Evolutionary conservation across 768 basidiomycete genomes (phyloP).

Genomic region (Naganishia vaughanmartiniae): DNA sequence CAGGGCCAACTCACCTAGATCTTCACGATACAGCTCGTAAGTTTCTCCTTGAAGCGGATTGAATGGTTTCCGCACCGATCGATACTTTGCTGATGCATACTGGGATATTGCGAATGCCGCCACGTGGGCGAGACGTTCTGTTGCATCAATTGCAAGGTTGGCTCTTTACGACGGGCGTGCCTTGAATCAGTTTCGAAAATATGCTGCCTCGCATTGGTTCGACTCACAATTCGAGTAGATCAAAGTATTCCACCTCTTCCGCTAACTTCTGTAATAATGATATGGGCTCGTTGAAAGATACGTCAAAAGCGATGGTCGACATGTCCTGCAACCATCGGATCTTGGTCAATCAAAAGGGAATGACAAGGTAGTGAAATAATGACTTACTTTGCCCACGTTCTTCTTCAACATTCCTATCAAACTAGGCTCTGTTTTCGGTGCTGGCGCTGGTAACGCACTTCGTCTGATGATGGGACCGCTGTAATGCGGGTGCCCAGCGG

Average conservation of each 20-base stretch:
- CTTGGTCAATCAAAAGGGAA: neutral
- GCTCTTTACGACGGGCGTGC: neutral
- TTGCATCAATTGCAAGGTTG: constrained; percentile 62
- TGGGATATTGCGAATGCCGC: constrained; percentile 81
- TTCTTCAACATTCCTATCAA: constrained; percentile 28
- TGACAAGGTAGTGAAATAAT: too few relatives aligned
- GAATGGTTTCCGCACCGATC: constrained; percentile 81
- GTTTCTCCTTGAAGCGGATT: constrained; percentile 87
- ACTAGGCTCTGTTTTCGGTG: constrained; percentile 27
- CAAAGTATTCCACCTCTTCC: constrained; percentile 30
- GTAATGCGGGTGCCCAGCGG: neutral
- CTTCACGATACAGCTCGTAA: constrained; percentile 76
- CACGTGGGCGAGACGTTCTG: constrained; percentile 69
- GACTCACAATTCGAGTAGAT: constrained; percentile 22
- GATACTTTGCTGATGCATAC: constrained; percentile 75
- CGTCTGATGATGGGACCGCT: constrained; percentile 16
- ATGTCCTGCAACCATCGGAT: constrained; percentile 11
- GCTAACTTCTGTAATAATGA: constrained; percentile 64
- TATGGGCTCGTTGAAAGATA: constrained; percentile 84
- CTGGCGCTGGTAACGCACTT: constrained; percentile 22
- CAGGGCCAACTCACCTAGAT: constrained; percentile 35
- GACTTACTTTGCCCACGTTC: constrained; percentile 30
- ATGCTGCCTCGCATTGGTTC: neutral
- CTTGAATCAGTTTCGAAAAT: neutral
- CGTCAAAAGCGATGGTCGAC: constrained; percentile 27